These are phyloP conservation scores for Sistotremastrum niveocremeum DNA, from an alignment of 768 basidiomycete species.

Conservation along the genomic window DNA sequence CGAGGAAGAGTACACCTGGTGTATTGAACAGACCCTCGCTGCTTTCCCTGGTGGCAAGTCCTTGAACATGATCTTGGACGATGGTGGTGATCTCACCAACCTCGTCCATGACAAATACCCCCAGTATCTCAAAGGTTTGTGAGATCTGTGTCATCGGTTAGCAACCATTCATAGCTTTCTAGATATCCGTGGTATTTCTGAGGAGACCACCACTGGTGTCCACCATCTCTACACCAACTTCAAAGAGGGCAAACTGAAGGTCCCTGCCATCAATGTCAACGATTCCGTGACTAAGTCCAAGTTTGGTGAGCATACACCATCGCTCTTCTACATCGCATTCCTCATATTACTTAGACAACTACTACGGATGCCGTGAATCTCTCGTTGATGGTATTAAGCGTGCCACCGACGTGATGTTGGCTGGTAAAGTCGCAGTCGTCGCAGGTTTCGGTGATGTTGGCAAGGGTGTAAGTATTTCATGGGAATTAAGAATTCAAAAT, in stretches of 20 bases:
- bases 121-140: constrained; percentile 63
- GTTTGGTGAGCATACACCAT: constrained; percentile 32
- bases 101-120: constrained; percentile 96
- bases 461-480: constrained; percentile 68
- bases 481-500: background rate
- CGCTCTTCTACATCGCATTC: background rate
- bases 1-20: constrained; percentile 97
- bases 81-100: constrained; percentile 92
- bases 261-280: constrained; percentile 99
- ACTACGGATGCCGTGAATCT: constrained; percentile 98
- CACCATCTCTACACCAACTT: constrained; percentile 98
- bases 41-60: constrained; percentile 77
- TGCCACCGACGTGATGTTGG: constrained; percentile 99
- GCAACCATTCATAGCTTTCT: background rate
- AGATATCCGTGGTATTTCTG: constrained; percentile 90
- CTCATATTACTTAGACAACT: constrained; percentile 42
- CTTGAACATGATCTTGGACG: constrained; percentile 98
- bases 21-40: constrained; percentile 87
- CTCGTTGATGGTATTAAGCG: constrained; percentile 99
- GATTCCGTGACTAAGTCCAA: constrained; percentile 99
- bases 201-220: constrained; percentile 99
- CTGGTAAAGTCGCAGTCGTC: constrained; percentile 97
- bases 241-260: constrained; percentile 90
- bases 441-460: constrained; percentile 99
- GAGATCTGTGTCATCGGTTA: constrained; percentile 1